Base-by-base conservation (phyloP, 805 yeast genomes). In the Scheffersomyces spartinae region DNA sequence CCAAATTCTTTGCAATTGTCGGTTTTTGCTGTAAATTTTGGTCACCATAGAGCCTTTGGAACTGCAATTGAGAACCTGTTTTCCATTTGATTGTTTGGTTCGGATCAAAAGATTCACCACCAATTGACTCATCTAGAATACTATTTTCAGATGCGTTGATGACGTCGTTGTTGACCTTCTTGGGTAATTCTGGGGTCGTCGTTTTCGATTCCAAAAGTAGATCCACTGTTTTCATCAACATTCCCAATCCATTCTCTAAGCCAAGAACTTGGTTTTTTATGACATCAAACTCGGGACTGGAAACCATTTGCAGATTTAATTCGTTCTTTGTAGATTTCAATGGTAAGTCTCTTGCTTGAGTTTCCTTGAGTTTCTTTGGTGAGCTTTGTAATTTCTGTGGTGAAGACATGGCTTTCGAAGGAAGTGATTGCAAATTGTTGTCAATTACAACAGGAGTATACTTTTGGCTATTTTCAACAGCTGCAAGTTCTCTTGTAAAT, bases 51-150 rank as follows among this genome's bases (percentile, higher is more conserved):
- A n/a, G n/a, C n/a, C n/a, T n/a, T 18, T 27, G 40, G 16, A 56
- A 39, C 16, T 42, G 42, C 15, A 59, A 40, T 30, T 57, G 62
- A 4, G 63, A 57, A 3, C 56, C 45, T 19, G 55, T 31, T 28
- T 55, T 59, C 62, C 61, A 53, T 28, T 41, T 48, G 21, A 55
- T 48, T n/a, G n/a, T n/a, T n/a, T n/a, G n/a, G n/a, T n/a, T n/a
- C n/a, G n/a, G n/a, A n/a, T n/a, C n/a, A n/a, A n/a, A n/a, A n/a
- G n/a, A n/a, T n/a, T n/a, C n/a, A n/a, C n/a, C n/a, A n/a, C n/a
- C n/a, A n/a, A n/a, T n/a, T n/a, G n/a, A n/a, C n/a, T n/a, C n/a
- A n/a, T n/a, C n/a, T n/a, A n/a, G n/a, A n/a, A n/a, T n/a, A n/a
- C n/a, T n/a, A n/a, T n/a, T n/a, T n/a, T n/a, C n/a, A n/a, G n/a